These are phyloP conservation scores for Hypoxylon intermedium DNA, from an alignment of 495 filamentous ascomycete species.

Conservation along the genomic window DNA sequence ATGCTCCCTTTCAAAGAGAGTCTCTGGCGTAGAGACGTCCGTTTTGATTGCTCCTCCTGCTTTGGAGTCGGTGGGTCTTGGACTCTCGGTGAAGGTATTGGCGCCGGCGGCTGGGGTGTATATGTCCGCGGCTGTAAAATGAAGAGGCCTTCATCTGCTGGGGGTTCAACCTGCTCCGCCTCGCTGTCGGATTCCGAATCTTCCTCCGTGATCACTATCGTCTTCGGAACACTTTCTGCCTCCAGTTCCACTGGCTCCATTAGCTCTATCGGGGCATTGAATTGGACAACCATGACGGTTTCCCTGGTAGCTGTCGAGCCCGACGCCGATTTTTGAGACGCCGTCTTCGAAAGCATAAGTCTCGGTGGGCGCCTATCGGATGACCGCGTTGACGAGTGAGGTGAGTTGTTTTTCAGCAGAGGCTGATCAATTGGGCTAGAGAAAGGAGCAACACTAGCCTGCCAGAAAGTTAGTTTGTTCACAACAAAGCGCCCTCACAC, in stretches of 20 bases:
- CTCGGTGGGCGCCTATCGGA: constrained; percentile 22
- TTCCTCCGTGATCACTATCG: constrained; percentile 21
- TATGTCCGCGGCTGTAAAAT: constrained; percentile 62
- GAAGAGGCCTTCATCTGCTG: constrained; percentile 50
- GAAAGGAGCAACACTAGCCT: constrained; percentile 30
- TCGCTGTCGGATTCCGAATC: constrained; percentile 24
- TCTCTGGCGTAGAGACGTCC: constrained; percentile 57
- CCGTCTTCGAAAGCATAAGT: constrained; percentile 19
- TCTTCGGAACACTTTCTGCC: constrained; percentile 21
- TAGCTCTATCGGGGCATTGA: constrained; percentile 22
- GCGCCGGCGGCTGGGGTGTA: constrained; percentile 57
- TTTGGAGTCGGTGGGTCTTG: constrained; percentile 24
- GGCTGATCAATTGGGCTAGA: constrained; percentile 20
- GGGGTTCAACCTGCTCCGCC: constrained; percentile 18
- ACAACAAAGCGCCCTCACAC: background rate
- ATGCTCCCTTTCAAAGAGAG: constrained; percentile 55
- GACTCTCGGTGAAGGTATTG: constrained; percentile 53
- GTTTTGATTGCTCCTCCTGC: constrained; percentile 40
- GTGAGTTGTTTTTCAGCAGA: constrained; percentile 28
- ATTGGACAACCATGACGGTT: constrained; percentile 34
- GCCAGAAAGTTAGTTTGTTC: constrained; percentile 12
- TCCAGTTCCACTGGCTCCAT: constrained; percentile 30
- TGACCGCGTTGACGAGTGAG: constrained; percentile 24
- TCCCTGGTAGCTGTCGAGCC: constrained; percentile 24
- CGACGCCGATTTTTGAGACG: constrained; percentile 23